Evolutionary conservation across 495 filamentous ascomycete genomes (phyloP).

Genomic region (Aspergillus affinis): DNA sequence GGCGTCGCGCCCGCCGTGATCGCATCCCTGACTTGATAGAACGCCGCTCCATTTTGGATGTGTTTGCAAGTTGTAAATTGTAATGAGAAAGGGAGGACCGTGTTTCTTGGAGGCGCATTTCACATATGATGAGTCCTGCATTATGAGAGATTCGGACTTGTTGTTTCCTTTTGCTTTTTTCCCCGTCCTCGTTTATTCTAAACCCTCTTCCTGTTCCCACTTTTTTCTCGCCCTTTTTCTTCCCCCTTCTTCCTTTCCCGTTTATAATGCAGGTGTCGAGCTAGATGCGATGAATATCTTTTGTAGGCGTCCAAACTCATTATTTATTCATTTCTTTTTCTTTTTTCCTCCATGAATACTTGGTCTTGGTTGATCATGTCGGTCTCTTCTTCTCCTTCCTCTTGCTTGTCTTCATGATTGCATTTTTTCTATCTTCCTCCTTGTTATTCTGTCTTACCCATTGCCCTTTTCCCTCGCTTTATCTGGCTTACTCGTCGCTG

Average conservation of each 20-base stretch:
- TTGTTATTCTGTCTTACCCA: not conserved
- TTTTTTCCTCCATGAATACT: conserved; percentile 1
- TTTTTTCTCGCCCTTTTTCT: conserved; percentile 8
- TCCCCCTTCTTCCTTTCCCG: conserved; percentile 4
- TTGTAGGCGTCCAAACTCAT: conserved; percentile 20
- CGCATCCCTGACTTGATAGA: conserved; percentile 72
- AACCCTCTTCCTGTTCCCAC: not conserved
- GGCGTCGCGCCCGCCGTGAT: conserved; percentile 83
- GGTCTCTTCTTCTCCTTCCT: conserved; percentile 7
- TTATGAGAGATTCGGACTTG: conserved; percentile 22
- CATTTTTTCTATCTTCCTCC: not conserved
- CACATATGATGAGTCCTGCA: conserved; percentile 19
- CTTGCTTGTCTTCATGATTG: not conserved
- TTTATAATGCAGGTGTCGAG: conserved; percentile 26
- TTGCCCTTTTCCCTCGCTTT: not conserved
- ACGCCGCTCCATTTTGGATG: not conserved
- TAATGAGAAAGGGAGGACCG: conserved; percentile 28
- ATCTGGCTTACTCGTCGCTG: not conserved
- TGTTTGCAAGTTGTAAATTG: conserved; percentile 32
- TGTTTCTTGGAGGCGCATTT: conserved; percentile 18
- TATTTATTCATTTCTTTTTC: conserved; percentile 10
- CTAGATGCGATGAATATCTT: conserved; percentile 27
- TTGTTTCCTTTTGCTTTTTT: conserved; percentile 7
- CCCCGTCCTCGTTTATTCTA: too few species aligned
- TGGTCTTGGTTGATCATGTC: conserved; percentile 1